A percentile compares a stretch with the other conserved stretches of the same genome.
Evolutionary conservation across 768 basidiomycete genomes (phyloP).

Genomic region (Termitomyces sp.): DNA sequence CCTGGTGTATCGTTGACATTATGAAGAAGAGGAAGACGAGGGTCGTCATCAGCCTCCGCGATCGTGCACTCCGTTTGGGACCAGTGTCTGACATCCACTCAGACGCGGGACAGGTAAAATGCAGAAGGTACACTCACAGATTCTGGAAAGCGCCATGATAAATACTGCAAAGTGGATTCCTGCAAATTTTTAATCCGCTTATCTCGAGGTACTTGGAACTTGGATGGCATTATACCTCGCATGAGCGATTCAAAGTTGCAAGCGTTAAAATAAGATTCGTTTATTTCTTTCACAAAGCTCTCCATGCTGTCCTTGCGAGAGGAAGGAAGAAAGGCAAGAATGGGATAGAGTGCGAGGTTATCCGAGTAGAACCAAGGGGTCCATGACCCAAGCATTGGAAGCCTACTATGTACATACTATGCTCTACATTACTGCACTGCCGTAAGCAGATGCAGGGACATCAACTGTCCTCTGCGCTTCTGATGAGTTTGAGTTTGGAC

Average conservation of each 20-base stretch:
- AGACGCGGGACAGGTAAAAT: not conserved
- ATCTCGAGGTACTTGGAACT: no score
- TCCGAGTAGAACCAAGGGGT: not conserved
- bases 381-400: not conserved
- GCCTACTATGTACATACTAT: not conserved
- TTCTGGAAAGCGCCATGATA: constrained; percentile 9
- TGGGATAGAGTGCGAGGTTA: not conserved
- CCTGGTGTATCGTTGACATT: constrained; percentile 15
- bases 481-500: not conserved
- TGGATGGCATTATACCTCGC: constrained; percentile 3
- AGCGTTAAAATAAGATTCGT: constrained; percentile 14
- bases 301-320: not conserved
- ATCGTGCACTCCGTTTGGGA: constrained; percentile 6
- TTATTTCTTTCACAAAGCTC: constrained; percentile 8
- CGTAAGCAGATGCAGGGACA: not conserved
- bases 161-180: constrained; percentile 13
- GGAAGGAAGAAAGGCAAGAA: no score
- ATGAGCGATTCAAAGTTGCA: constrained; percentile 15
- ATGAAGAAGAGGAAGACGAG: constrained; percentile 11
- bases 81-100: constrained; percentile 4
- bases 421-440: not conserved
- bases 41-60: constrained; percentile 11
- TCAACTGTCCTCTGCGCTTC: not conserved
- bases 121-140: constrained; percentile 4
- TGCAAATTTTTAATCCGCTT: not conserved